Conservation (phyloP, 2,329 filamentous ascomycete species). For the Tolypocladium cylindrosporum region DNA sequence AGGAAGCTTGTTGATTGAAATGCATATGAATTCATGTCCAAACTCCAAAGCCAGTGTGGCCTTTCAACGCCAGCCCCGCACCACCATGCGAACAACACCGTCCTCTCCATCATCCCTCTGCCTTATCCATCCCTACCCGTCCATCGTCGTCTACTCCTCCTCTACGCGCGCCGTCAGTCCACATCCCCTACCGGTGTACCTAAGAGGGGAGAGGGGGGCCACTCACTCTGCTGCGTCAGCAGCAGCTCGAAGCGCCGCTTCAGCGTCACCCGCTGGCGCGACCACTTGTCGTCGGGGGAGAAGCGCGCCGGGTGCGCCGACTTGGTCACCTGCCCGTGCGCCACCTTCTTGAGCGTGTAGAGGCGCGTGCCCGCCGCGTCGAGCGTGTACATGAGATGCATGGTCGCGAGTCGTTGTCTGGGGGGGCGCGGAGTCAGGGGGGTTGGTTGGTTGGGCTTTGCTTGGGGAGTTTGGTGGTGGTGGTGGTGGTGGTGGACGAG, state of each 20-base stretch:
- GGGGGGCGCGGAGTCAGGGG: neutral
- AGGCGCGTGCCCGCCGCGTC: conserved; percentile 73
- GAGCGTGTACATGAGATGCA: conserved; percentile 74
- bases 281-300: conserved; percentile 98
- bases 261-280: conserved; percentile 85
- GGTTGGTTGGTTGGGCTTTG: conserved; percentile 3
- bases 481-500: neutral
- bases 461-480: too few relatives aligned
- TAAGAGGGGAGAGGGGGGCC: too few relatives aligned
- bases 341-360: conserved; percentile 92
- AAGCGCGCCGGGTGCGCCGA: conserved; percentile 93
- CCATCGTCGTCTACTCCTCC: neutral
- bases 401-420: conserved; percentile 14
- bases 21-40: conserved; percentile 2
- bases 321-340: conserved; percentile 79
- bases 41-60: neutral
- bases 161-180: neutral
- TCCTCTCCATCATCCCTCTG: neutral
- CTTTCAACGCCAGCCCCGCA: neutral
- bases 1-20: conserved; percentile 3
- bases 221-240: conserved; percentile 63
- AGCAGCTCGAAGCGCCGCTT: conserved; percentile 90
- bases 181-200: too few relatives aligned
- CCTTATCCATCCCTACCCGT: neutral
- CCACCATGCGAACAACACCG: neutral